Base-by-base conservation (phyloP, 2,329 filamentous ascomycete genomes). In the Parascedosporium putredinis region DNA sequence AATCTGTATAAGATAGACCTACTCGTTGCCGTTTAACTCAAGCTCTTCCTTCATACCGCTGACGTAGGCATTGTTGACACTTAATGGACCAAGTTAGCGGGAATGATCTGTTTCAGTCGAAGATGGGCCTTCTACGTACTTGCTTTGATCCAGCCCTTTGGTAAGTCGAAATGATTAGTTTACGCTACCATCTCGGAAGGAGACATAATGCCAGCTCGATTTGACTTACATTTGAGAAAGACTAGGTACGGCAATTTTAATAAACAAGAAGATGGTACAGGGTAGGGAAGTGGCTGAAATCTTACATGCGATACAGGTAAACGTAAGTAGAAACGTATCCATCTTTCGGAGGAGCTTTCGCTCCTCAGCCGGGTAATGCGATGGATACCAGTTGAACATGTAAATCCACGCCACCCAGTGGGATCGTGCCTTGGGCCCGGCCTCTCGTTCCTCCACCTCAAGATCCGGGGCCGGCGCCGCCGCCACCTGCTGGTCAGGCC, bases 11-110 rank as follows among this genome's bases (percentile, higher is more conserved):
- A n/a, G 2, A 8, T 31, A 23, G n/a, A 55, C 55, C 44, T 47
- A 59, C 55, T 67, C 57, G 29, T 64, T 64, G 4, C 62, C 64
- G 2, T 62, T 51, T 40, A 68, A 57, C 1, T 57, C 48, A 1
- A 65, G 55, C 10, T 65, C 62, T 24, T 63, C 59, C n/a, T 66
- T 64, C 65, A 69, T 67, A 1, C 66, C 67, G 0, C 61, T 64
- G 14, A 65, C 62, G 43, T 68, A 69, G 6, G 67, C 67, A 50
- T 63, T 64, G 51, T 58, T 62, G 52, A 62, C 57, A 46, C 62
- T 64, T 22, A 55, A 52, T 45, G 60, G 59, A 51, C 66, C 63
- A 3, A 67, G 62, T 31, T 7, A 31, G 51, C 27, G 27, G n/a
- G n/a, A n/a, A n/a, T 31, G 60, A 65, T 36, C 66, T 66, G 47